Conservation (phyloP, 169 alveolate species). For the Plasmodium knowlesi region DNA sequence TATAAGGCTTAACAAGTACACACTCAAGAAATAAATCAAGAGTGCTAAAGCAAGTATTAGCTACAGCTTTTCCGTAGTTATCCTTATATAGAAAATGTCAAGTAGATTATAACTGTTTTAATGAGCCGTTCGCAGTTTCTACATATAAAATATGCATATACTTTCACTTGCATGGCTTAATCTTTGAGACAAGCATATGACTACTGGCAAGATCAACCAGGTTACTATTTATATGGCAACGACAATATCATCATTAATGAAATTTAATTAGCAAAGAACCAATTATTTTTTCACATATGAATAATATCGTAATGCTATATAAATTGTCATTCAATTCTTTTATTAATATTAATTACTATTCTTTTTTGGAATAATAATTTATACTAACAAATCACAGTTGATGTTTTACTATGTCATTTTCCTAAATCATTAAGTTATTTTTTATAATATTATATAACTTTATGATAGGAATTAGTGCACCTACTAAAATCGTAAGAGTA, state of each 20-base stretch:
- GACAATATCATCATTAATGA: not conserved
- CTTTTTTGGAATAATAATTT: not conserved
- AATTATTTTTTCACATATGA: not conserved
- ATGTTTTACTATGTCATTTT: not conserved
- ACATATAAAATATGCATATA: constrained; percentile 76
- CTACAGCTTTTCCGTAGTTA: constrained; percentile 78
- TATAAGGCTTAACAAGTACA: constrained; percentile 45
- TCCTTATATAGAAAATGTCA: constrained; percentile 70
- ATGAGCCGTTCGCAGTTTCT: constrained; percentile 89
- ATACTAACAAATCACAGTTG: not conserved
- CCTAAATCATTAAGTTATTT: not conserved
- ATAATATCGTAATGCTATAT: not conserved
- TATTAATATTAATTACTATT: not conserved
- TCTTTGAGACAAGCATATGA: constrained; percentile 96
- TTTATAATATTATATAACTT: not conserved
- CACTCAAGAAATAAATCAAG: not conserved
- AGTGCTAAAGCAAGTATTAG: constrained; percentile 62
- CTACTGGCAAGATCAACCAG: constrained; percentile 98
- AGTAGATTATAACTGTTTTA: constrained; percentile 84
- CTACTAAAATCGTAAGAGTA: not conserved
- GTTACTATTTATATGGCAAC: constrained; percentile 68
- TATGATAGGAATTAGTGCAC: not conserved
- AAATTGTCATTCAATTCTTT: not conserved
- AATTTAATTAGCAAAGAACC: too few species aligned
- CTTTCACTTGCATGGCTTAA: constrained; percentile 96